A percentile compares a stretch with the other conserved stretches of the same genome.
Conservation (phyloP, 495 filamentous ascomycete genomes). For the Chlorociboria aeruginascens region DNA sequence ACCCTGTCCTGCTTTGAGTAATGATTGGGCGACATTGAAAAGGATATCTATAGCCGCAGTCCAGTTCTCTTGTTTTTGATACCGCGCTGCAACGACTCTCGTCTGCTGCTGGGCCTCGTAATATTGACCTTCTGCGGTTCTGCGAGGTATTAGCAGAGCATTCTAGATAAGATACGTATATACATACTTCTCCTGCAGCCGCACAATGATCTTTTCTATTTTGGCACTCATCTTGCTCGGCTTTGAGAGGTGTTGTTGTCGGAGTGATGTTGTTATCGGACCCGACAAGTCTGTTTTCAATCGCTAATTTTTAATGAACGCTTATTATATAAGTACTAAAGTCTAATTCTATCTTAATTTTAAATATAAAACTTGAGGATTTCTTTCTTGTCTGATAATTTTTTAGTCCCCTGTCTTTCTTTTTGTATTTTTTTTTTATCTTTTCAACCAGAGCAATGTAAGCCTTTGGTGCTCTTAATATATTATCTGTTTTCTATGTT, state of each 20-base stretch:
- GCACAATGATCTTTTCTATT: constrained; percentile 62
- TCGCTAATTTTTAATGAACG: no score
- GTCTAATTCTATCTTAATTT: no score
- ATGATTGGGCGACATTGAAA: constrained; percentile 66
- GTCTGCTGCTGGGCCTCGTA: constrained; percentile 98
- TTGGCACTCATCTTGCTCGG: constrained; percentile 40
- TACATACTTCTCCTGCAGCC: constrained; percentile 55
- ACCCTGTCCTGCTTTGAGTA: constrained; percentile 80
- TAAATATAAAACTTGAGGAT: no score
- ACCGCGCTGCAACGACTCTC: constrained; percentile 82
- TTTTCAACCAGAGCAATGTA: no score
- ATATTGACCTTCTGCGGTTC: constrained; percentile 83
- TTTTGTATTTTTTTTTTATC: no score
- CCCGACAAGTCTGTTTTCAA: not conserved
- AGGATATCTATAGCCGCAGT: constrained; percentile 76
- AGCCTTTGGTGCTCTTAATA: no score
- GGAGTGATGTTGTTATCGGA: not conserved
- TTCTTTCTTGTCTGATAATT: no score
- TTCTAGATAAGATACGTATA: not conserved
- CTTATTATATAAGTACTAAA: no score
- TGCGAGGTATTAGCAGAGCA: constrained; percentile 24
- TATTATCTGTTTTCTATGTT: no score
- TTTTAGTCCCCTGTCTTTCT: no score
- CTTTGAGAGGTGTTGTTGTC: not conserved
- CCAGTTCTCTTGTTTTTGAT: constrained; percentile 77